These are phyloP conservation scores for Scenedesmus sp. DNA, from an alignment of 163 green algal genomes.

Conservation along the genomic window DNA sequence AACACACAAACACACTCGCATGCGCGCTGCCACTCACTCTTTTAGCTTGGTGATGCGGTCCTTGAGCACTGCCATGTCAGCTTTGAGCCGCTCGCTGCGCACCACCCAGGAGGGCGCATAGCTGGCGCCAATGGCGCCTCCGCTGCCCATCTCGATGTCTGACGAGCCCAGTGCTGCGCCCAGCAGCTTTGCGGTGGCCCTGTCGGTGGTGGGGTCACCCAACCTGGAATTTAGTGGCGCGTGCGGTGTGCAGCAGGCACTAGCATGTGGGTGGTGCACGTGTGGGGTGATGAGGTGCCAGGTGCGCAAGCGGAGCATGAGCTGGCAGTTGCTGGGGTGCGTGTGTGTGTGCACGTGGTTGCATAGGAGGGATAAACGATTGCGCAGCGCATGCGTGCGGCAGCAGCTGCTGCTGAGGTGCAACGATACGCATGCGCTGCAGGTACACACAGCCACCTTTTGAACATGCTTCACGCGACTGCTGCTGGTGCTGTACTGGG, in stretches of 20 bases:
- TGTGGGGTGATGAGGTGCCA: background rate
- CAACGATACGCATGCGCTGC: no score
- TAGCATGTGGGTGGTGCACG: background rate
- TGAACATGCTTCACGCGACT: no score
- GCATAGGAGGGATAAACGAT: background rate
- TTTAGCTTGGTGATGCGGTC: constrained; percentile 59
- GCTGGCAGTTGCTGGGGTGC: background rate
- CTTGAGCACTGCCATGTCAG: constrained; percentile 58
- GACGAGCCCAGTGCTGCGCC: constrained; percentile 55
- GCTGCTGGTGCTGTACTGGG: no score
- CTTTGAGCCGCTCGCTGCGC: constrained; percentile 52
- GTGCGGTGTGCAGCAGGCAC: background rate
- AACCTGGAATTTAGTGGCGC: background rate
- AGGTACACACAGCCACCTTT: no score
- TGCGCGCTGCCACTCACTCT: constrained; percentile 55
- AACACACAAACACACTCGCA: background rate
- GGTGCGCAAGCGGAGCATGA: no score
- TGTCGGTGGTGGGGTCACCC: constrained; percentile 22
- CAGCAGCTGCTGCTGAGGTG: no score
- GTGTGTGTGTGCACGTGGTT: background rate
- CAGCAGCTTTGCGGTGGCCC: constrained; percentile 61
- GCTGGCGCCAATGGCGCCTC: constrained; percentile 21
- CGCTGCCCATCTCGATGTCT: constrained; percentile 56
- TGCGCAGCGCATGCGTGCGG: no score
- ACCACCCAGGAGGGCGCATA: constrained; percentile 58